Conservation (phyloP, 495 filamentous ascomycete genomes). For the Aspergillus cavernicola region DNA sequence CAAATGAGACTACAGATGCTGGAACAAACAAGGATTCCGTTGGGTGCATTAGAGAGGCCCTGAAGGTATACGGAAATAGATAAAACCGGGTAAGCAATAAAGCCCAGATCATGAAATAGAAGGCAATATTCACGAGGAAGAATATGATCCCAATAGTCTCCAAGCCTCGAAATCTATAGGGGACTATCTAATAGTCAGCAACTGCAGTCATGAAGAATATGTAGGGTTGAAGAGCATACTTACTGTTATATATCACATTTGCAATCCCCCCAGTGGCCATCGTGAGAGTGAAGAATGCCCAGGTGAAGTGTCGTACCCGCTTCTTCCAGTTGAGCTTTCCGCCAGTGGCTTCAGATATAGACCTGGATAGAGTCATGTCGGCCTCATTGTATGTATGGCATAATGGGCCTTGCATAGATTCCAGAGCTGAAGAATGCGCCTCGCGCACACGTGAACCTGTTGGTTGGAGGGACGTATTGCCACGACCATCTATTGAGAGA, state of each 20-base stretch:
- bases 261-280: conserved; percentile 86
- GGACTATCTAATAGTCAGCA: conserved; percentile 44
- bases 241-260: conserved; percentile 71
- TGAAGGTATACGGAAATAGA: conserved; percentile 67
- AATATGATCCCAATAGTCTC: conserved; percentile 68
- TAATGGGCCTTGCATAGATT: conserved; percentile 22
- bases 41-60: conserved; percentile 68
- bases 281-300: conserved; percentile 71
- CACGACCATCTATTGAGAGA: conserved; percentile 15
- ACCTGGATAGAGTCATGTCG: conserved; percentile 8
- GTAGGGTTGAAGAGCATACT: background rate
- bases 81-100: conserved; percentile 69
- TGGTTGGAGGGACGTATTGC: conserved; percentile 7
- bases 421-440: conserved; percentile 34
- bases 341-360: conserved; percentile 15
- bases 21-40: conserved; percentile 79
- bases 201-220: background rate
- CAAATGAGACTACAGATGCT: conserved; percentile 65
- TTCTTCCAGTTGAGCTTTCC: conserved; percentile 40
- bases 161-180: conserved; percentile 66
- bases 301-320: conserved; percentile 51
- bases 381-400: conserved; percentile 22
- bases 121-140: conserved; percentile 69
- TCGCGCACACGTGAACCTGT: conserved; percentile 16
- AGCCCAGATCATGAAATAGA: conserved; percentile 66